A percentile compares a stretch with the other conserved stretches of the same genome.
phyloP scores from a whole-genome alignment of 345 rosid species.

The Citrus glauca region DNA sequence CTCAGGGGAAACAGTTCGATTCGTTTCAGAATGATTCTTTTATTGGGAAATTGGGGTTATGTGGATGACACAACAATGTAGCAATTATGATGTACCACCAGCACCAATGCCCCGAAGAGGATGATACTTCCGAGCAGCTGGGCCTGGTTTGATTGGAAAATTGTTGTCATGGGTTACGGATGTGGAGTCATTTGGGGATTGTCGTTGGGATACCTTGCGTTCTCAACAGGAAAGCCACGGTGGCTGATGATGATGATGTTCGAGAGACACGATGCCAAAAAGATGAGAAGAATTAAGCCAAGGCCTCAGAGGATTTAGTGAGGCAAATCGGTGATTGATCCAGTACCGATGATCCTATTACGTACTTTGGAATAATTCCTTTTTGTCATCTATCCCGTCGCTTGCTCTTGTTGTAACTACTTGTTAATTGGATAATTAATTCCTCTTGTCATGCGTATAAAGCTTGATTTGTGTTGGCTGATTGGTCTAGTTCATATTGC shows the following conservation, averaged over 20 bases:
- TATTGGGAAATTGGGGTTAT: not conserved
- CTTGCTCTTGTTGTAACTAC: too few species aligned
- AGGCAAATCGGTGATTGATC: not conserved
- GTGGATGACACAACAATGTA: not conserved
- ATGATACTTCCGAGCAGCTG: not conserved
- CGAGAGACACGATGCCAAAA: not conserved
- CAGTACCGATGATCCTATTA: too few species aligned
- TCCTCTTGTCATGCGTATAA: too few species aligned
- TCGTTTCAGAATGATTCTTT: not conserved
- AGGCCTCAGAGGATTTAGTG: not conserved
- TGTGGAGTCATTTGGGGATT: not conserved
- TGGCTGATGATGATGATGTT: conserved; percentile 1
- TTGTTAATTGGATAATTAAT: too few species aligned
- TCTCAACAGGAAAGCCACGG: not conserved
- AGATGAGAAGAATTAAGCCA: too few species aligned
- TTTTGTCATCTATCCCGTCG: too few species aligned
- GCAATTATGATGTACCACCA: not conserved
- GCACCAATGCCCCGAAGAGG: not conserved
- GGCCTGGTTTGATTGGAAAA: not conserved
- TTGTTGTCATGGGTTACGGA: not conserved
- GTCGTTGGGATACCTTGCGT: conserved; percentile 14
- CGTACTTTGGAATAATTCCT: too few species aligned
- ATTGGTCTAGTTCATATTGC: too few species aligned
- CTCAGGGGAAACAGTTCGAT: not conserved
- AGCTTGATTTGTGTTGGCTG: too few species aligned